Percentiles rank a stretch among this genome's conserved stretches.
Conservation (phyloP, 2,329 filamentous ascomycete species). For the Chaetomiaceae sp. region DNA sequence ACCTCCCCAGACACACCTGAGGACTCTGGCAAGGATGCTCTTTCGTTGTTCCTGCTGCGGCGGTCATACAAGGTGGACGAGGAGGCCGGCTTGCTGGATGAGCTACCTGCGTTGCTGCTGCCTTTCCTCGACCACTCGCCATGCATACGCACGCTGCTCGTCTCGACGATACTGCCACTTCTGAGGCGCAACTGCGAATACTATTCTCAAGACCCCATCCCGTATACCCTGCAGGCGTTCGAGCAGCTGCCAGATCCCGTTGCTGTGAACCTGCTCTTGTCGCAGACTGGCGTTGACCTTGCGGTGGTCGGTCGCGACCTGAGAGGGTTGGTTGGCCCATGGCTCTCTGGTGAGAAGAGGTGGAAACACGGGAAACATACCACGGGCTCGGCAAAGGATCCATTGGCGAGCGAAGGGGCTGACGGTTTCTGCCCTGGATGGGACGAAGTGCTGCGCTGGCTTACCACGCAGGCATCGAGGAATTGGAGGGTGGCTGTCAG, state of each 20-base stretch:
- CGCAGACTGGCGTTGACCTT: slow-evolving; percentile 45
- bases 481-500: slow-evolving; percentile 60
- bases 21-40: slow-evolving; percentile 48
- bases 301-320: slow-evolving; percentile 57
- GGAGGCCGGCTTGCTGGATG: slow-evolving; percentile 66
- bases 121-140: slow-evolving; percentile 63
- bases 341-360: slow-evolving; percentile 63
- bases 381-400: slow-evolving; percentile 21
- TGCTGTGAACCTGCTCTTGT: slow-evolving; percentile 59
- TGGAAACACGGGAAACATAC: slow-evolving; percentile 40
- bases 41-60: slow-evolving; percentile 63
- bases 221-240: slow-evolving; percentile 58
- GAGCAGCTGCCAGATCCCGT: slow-evolving; percentile 54
- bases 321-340: slow-evolving; percentile 65
- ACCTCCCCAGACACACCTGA: slow-evolving; percentile 43
- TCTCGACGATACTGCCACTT: slow-evolving; percentile 65
- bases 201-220: slow-evolving; percentile 49
- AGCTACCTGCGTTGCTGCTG: slow-evolving; percentile 61
- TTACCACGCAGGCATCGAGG: slow-evolving; percentile 53
- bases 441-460: slow-evolving; percentile 66
- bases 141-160: slow-evolving; percentile 62
- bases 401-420: slow-evolving; percentile 25
- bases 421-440: slow-evolving; percentile 54
- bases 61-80: slow-evolving; percentile 65
- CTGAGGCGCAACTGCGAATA: slow-evolving; percentile 67